Base-by-base conservation (phyloP, 2,329 filamentous ascomycete species). In the Fusarium nodosum region DNA sequence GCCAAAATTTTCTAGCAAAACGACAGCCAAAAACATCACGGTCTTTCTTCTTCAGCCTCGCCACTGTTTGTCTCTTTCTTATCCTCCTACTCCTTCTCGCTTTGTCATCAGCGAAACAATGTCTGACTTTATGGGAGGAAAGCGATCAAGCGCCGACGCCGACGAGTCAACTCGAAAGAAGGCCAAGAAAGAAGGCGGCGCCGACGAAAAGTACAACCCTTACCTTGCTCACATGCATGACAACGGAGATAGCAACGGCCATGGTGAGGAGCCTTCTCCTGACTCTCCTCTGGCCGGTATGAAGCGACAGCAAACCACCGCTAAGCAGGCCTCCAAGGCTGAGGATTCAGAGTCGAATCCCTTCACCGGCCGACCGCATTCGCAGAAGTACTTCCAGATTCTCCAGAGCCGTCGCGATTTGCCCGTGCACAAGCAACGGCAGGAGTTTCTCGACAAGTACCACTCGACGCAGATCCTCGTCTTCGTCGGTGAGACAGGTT, bases 401-500 rank as follows among this genome's bases (percentile, higher is more conserved):
- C 83, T 99, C 75, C 88, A 95, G 82, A 88, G 87, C 57, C 87
- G 96, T 73, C 89, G 94, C 77, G 91, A 94, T 74, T 87, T 99
- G 65, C 96, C 96, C 16, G 96, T 99, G 44, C 91, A 97, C 81
- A 91, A 93, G 77, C 96, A 99, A 81, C 90, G 92, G 80, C 89
- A 96, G 80, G 96, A 99, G 79, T 99, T 99, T 78, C 87, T 99
- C 64, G 85, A 94, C 77, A 88, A 97, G 76, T 99, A 97, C 82
- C 97, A 99, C 76, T 89, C 91, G 75, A 93, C 91, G 26, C 96
- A 99, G 82, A 97, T 99, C 73, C 89, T 99, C 65, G 96, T 99
- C 75, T 97, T 99, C 77, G 96, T 99, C 70, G 96, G 96, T 84
- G 96, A 99, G 85, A 99, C 96, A 11, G 96, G 97, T 88, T 99